Percentiles rank a stretch among this genome's conserved stretches.
Evolutionary conservation across 179 eudicot species (phyloP).

Genomic region (Silene noctiflora): DNA sequence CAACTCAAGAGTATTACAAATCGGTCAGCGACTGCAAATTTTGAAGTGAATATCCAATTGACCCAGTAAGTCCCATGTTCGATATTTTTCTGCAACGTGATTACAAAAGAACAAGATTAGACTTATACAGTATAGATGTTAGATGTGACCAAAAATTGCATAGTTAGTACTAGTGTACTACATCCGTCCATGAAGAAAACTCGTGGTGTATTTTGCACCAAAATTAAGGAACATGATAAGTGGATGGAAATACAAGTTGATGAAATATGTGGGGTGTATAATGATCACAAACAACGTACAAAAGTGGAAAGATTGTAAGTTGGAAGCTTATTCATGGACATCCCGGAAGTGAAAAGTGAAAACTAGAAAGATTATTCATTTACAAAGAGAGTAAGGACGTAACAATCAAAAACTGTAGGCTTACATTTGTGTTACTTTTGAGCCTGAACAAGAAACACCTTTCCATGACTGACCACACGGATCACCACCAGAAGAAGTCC

Average conservation of each 20-base stretch:
- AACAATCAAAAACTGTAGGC: background rate
- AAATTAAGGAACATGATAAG: no score
- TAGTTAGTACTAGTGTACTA: background rate
- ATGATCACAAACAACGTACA: no score
- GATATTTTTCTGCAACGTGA: slow-evolving; percentile 55
- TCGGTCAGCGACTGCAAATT: slow-evolving; percentile 56
- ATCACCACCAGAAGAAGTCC: slow-evolving; percentile 76
- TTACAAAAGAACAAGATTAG: slow-evolving; percentile 20
- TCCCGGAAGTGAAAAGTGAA: no score
- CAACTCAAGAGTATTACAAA: slow-evolving; percentile 49
- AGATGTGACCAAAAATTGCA: background rate
- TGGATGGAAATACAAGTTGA: no score
- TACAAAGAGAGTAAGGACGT: no score
- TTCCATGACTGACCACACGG: slow-evolving; percentile 89
- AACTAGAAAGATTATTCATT: no score
- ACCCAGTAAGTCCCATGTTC: slow-evolving; percentile 60
- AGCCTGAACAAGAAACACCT: slow-evolving; percentile 81
- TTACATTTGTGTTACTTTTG: slow-evolving; percentile 75
- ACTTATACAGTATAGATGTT: background rate
- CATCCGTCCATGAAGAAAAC: background rate
- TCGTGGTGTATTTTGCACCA: no score
- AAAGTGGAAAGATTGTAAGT: no score
- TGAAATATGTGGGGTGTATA: no score
- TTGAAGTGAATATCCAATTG: slow-evolving; percentile 60
- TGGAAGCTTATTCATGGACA: no score